Evolutionary conservation across 2,329 filamentous ascomycete genomes (phyloP).

Genomic region (Onygenales sp.): DNA sequence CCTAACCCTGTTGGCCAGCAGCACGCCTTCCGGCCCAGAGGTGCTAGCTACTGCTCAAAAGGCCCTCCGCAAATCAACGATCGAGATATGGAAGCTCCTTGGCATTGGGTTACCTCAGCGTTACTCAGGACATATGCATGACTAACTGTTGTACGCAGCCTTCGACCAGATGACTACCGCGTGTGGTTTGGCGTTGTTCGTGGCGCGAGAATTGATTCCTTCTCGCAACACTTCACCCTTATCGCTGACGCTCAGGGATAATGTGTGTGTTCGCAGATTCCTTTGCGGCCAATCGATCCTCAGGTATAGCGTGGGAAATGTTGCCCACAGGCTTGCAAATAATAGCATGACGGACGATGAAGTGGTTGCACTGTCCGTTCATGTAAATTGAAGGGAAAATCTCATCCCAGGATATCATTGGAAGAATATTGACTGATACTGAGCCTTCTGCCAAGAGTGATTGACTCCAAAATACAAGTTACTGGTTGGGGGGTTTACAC

Average conservation of each 20-base stretch:
- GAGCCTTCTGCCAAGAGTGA: constrained; percentile 21
- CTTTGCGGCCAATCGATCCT: constrained; percentile 42
- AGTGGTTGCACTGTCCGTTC: constrained; percentile 32
- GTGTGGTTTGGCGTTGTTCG: constrained; percentile 24
- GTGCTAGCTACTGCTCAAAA: no score
- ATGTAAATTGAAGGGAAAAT: neutral
- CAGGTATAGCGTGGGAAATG: constrained; percentile 38
- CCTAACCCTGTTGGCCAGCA: neutral
- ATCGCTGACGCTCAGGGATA: constrained; percentile 5
- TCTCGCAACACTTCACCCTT: constrained; percentile 1
- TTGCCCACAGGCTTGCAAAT: constrained; percentile 43
- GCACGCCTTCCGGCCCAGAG: constrained; percentile 2
- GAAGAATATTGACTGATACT: no score
- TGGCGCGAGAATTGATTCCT: neutral
- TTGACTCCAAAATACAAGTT: constrained; percentile 44
- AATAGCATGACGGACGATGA: constrained; percentile 40
- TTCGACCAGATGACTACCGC: constrained; percentile 43
- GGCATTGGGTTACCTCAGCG: constrained; percentile 9
- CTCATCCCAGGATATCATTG: no score
- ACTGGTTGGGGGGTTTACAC: constrained; percentile 45
- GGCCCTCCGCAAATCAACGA: no score
- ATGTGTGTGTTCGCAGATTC: constrained; percentile 24
- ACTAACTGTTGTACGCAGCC: constrained; percentile 23
- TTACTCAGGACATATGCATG: constrained; percentile 38
- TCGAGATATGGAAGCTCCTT: no score